phyloP scores from a whole-genome alignment of 371 early-diverging fungal genomes.

The Apophysomyces variabilis region DNA sequence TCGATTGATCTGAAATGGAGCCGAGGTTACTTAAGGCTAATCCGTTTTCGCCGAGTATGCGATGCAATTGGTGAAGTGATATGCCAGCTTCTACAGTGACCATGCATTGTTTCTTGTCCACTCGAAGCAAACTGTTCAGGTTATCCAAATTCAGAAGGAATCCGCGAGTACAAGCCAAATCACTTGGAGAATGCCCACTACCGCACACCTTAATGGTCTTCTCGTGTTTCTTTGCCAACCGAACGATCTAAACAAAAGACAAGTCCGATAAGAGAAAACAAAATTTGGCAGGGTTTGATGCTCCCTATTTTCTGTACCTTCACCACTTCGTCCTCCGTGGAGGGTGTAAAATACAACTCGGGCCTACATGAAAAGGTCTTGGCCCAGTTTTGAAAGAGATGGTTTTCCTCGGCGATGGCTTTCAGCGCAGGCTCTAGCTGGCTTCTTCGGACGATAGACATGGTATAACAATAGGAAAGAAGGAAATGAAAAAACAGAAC shows the following conservation, averaged over 20 bases:
- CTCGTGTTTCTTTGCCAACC: slow-evolving; percentile 43
- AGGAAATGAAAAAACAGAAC: neutral
- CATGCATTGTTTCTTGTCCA: slow-evolving; percentile 49
- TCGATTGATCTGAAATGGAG: slow-evolving; percentile 83
- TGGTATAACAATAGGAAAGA: neutral
- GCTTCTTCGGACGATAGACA: slow-evolving; percentile 16
- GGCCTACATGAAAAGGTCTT: slow-evolving; percentile 70
- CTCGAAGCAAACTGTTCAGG: slow-evolving; percentile 59
- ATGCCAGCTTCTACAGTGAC: slow-evolving; percentile 81
- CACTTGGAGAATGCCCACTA: slow-evolving; percentile 84
- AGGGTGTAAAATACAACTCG: slow-evolving; percentile 64
- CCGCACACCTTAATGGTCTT: slow-evolving; percentile 73
- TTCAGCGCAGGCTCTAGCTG: slow-evolving; percentile 19
- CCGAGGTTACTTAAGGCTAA: slow-evolving; percentile 79
- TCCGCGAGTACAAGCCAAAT: slow-evolving; percentile 73
- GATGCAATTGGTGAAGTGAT: slow-evolving; percentile 66
- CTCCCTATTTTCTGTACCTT: slow-evolving; percentile 41
- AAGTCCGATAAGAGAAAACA: neutral
- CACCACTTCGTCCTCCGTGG: slow-evolving; percentile 65
- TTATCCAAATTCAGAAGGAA: slow-evolving; percentile 76
- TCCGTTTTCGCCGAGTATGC: slow-evolving; percentile 57
- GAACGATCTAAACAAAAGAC: slow-evolving; percentile 50
- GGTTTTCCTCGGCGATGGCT: slow-evolving; percentile 32
- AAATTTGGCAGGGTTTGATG: no score
- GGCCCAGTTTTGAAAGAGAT: slow-evolving; percentile 76